Base-by-base conservation (phyloP, 179 eudicot genomes). In the Beta macrorhiza region DNA sequence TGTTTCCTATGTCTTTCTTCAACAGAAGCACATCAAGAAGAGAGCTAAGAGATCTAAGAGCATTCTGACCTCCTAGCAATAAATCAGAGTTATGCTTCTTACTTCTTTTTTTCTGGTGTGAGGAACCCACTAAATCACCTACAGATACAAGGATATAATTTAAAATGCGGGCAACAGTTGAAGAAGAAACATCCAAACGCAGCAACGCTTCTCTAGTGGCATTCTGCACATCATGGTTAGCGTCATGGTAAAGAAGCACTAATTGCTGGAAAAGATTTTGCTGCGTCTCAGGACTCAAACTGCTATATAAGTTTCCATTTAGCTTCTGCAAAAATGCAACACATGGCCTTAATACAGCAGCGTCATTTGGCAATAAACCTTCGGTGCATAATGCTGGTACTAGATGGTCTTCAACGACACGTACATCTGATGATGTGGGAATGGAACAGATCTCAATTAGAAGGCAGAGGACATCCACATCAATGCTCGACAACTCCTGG, bases 11-110 rank as follows among this genome's bases (percentile, higher is more conserved):
- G 82, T 91, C 90, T 85, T 92, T 96, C 89, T 96, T 96, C 80
- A 96, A 78, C 20, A 90, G 87, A 80, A 96, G 74, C 68, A 96
- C 85, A 73, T 96, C 98, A 72, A 96, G 93, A 74, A 96, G 89
- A 56, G 94, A 89, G 76, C 94, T 87, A 25, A 94, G 83, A 82
- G 82, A 88, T 76, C 86, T 61, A 47, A 93, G 80, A 59, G 79
- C 69, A 82, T 81, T 86, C 82, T 80, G 83, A 70, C 88, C 87
- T 15, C 82, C 78, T 55, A 72, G 78, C n/a, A 75, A 57, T 4
- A 59, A 59, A 65, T 72, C 88, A 84, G 80, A 47, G 53, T 78
- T 75, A 64, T 51, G 75, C 79, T 78, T 80, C 73, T 52, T 58
- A 77, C 89, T 67, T 79, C 87, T 93, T 88, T 89, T 92, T 87